These are phyloP conservation scores for Nyssa sinensis DNA, from an alignment of 148 eudicot species.

Conservation along the genomic window DNA sequence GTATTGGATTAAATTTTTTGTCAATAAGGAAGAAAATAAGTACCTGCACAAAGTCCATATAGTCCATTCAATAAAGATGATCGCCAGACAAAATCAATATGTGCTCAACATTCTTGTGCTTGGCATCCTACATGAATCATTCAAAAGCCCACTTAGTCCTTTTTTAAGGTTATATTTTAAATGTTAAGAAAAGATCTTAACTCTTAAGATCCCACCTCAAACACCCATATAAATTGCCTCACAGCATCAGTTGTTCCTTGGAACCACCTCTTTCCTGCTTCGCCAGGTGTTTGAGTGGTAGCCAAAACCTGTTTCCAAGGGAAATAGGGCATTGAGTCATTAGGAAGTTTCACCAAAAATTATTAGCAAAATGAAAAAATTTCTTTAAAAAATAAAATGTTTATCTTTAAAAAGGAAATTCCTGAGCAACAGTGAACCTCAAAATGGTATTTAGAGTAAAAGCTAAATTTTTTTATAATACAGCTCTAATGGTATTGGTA, in stretches of 20 bases:
- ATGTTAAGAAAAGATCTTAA: neutral
- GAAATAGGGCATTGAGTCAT: neutral
- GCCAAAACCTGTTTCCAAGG: conserved; percentile 71
- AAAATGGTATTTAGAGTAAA: too few relatives aligned
- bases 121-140: conserved; percentile 54
- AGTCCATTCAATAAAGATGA: conserved; percentile 88
- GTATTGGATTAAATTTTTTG: neutral
- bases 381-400: neutral
- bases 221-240: conserved; percentile 82
- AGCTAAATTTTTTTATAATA: too few relatives aligned
- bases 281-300: conserved; percentile 96
- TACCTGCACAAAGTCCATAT: conserved; percentile 88
- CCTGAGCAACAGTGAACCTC: neutral
- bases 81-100: conserved; percentile 78
- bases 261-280: conserved; percentile 77
- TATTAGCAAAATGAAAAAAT: too few relatives aligned
- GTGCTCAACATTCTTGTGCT: conserved; percentile 65
- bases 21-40: neutral
- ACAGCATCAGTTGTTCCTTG: conserved; percentile 97
- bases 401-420: neutral
- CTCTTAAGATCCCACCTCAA: conserved; percentile 65
- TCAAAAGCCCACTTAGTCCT: neutral
- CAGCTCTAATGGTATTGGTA: neutral
- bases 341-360: neutral
- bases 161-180: neutral